Base-by-base conservation (phyloP, 2,329 filamentous ascomycete genomes). In the Alternaria sp. region DNA sequence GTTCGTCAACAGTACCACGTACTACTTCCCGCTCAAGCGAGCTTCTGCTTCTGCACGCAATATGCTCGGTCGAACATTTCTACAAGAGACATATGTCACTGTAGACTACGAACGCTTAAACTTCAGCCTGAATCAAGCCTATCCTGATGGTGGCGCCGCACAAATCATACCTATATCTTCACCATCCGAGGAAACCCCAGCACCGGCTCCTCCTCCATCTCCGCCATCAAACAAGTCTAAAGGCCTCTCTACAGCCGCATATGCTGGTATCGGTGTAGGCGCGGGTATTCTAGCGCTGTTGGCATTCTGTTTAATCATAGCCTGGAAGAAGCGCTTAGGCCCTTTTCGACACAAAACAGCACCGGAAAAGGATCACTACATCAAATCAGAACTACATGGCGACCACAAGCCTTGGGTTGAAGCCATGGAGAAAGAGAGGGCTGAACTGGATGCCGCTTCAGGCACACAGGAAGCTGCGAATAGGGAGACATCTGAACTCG, bases 31-130 rank as follows among this genome's bases (percentile, higher is more conserved):
- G 5, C 25, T 57, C 23, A 81, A 92, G 50, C 84, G 86, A 65
- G 85, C 86, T 61, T 81, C 86, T 8, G 83, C 86, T 64, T 82
- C 84, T 36, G 82, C 82, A 12, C 83, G 86, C 66, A 84, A 87
- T 71, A 86, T 88, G 13, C 84, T 92, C 40, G 90, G 90, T 12
- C 84, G 90, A 21, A 84, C 87, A 0, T 90, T 92, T 65, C 79
- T 92, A 54, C 90, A 92, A 73, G 89, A 92, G 78, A 85, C 89
- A 5, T 84, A 84, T 60, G 65, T 84, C 17, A 78, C 73, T 7
- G 78, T 82, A 13, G 80, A 84, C n/a, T n/a, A n/a, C n/a, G n/a
- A n/a, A n/a, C n/a, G n/a, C n/a, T n/a, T n/a, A n/a, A n/a, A n/a
- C n/a, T n/a, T n/a, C n/a, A n/a, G n/a, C n/a, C n/a, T n/a, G n/a